A percentile compares a stretch with the other conserved stretches of the same genome.
Conservation (phyloP, 495 filamentous ascomycete genomes). For the Corynascus novoguineensis region DNA sequence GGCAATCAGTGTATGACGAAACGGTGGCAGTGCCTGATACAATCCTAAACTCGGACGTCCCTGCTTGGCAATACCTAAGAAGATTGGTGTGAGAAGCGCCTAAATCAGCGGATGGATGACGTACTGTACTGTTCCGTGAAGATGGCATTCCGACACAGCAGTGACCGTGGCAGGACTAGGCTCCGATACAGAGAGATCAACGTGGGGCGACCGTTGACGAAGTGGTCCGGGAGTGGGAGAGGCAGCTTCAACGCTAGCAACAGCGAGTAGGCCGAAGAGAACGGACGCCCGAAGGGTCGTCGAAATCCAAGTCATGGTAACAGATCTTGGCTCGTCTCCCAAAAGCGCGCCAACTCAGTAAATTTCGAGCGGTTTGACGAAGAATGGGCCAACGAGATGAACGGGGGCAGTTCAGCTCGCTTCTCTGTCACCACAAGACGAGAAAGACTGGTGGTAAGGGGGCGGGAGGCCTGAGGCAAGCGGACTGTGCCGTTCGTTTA, state of each 20-base stretch:
- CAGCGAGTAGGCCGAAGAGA: slow-evolving; percentile 18
- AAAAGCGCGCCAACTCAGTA: no score
- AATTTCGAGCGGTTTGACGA: no score
- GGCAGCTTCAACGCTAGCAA: neutral
- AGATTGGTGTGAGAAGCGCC: neutral
- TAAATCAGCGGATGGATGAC: neutral
- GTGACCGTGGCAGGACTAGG: neutral
- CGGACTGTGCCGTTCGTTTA: slow-evolving; percentile 1
- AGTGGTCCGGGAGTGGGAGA: slow-evolving; percentile 3
- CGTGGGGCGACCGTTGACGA: slow-evolving; percentile 14
- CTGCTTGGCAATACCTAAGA: slow-evolving; percentile 2
- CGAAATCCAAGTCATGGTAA: slow-evolving; percentile 15
- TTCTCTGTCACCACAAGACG: no score
- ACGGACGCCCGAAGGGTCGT: slow-evolving; percentile 7
- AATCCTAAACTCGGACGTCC: neutral
- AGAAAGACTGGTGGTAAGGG: no score
- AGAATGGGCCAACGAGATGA: no score
- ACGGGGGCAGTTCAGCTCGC: no score
- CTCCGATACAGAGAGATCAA: neutral
- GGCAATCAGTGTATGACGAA: slow-evolving; percentile 14
- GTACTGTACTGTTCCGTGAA: neutral
- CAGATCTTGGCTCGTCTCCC: no score
- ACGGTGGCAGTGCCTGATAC: neutral
- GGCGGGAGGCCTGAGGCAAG: neutral
- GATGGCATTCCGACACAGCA: neutral